These are phyloP conservation scores for Amanita inopinata DNA, from an alignment of 768 basidiomycete species.

Conservation along the genomic window DNA sequence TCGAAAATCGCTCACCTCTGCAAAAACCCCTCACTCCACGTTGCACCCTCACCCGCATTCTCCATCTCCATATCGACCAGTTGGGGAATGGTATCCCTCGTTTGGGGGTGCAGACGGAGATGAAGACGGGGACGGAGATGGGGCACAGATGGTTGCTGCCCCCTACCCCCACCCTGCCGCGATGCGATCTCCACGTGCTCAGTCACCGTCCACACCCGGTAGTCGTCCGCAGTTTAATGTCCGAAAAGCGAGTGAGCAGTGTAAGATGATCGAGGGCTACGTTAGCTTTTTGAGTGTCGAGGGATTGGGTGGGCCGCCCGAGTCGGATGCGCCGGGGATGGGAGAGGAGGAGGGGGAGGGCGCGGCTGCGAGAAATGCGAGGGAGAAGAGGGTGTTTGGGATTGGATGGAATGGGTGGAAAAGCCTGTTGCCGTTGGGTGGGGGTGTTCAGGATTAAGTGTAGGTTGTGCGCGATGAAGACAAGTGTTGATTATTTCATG, in stretches of 20 bases:
- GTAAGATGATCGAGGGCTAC: slow-evolving; percentile 18
- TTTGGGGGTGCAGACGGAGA: not conserved
- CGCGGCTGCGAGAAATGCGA: slow-evolving; percentile 7
- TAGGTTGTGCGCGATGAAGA: too few species aligned
- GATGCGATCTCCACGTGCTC: not conserved
- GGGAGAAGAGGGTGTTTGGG: slow-evolving; percentile 10
- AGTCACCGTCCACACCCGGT: not conserved
- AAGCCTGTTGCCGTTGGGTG: slow-evolving; percentile 12
- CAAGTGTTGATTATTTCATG: too few species aligned
- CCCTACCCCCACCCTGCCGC: slow-evolving; percentile 1
- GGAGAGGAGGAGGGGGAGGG: slow-evolving; percentile 12
- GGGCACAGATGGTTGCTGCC: too few species aligned
- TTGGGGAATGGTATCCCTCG: slow-evolving; percentile 6
- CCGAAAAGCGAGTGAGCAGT: slow-evolving; percentile 15
- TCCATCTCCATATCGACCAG: slow-evolving; percentile 2
- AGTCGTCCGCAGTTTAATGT: slow-evolving; percentile 14
- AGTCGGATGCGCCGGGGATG: slow-evolving; percentile 8
- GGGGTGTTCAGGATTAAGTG: too few species aligned
- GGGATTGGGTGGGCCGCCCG: slow-evolving; percentile 17
- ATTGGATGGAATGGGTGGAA: slow-evolving; percentile 13
- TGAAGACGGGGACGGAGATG: too few species aligned
- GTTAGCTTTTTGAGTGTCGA: slow-evolving; percentile 17
- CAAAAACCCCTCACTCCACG: too few species aligned
- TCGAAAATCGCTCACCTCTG: slow-evolving; percentile 1
- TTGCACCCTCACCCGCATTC: slow-evolving; percentile 2